Evolutionary conservation across 805 yeast genomes (phyloP), one percentile per base, ranked within the genome.

Genomic region (Starmerella riodocensis): DNA sequence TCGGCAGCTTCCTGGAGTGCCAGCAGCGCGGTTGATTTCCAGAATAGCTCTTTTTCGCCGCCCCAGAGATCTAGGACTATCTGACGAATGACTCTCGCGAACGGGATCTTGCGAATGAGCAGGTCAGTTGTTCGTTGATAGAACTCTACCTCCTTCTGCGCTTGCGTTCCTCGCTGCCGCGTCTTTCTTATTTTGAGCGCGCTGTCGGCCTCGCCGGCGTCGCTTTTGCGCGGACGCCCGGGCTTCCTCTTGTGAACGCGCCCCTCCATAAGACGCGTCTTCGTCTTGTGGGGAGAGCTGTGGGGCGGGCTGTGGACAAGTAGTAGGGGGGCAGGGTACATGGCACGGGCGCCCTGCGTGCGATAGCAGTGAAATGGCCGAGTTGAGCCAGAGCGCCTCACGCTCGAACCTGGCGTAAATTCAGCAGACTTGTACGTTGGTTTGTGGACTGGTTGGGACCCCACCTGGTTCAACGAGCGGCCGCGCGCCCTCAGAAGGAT

Each of bases 1-100:
- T 88, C 98, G 48, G 88, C 94, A 49, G 97, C 86, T 70, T 91
- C 98, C 67, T 88, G 98, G 57, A 88, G 71, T 53, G 98, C 98
- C 68, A 94, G 86, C 52, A 88, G 80, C 52, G 98, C 98, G 52
- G 93, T 81, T 42, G 94, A 81, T 66, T 88, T 96, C 78, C 91
- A 88, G 73, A 94, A 78, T 65, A 85, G 74, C 21, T 45, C 45
- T 61, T 81, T 93, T 55, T 88, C 76, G 61, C 48, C 53, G 11
- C 37, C 46, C 25, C 44, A 44, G 75, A 81, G 80, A 63, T 85
- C 95, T 65, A 80, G 88, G 49, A 95, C 93, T 49, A 88, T 83
- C 68, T 86, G 95, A 65, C 95, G 74, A 42, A 86, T 95, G 61
- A 86, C 74, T 73, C 96, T 78, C 65, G 88, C 95, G 79, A 88